Evolutionary conservation across 2,329 filamentous ascomycete species (phyloP).

Genomic region (Pseudogymnoascus sp.): DNA sequence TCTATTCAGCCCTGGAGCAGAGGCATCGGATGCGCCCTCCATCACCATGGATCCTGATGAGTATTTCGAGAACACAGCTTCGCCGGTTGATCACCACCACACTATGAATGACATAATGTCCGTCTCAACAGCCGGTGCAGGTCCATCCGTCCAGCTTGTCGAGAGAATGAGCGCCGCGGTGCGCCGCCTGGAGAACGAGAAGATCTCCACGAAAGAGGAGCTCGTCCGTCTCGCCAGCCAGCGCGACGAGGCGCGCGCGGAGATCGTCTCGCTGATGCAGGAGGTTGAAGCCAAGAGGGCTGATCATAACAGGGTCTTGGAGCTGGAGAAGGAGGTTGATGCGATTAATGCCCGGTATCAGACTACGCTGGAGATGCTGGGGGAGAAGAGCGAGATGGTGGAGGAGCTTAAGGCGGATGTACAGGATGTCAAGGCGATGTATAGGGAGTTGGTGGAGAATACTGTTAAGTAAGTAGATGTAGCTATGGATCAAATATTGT

Average conservation of each 20-base stretch:
- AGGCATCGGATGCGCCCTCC: slow-evolving; percentile 19
- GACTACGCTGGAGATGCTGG: slow-evolving; percentile 86
- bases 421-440: slow-evolving; percentile 89
- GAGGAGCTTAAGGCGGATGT: slow-evolving; percentile 88
- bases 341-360: slow-evolving; percentile 72
- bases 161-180: slow-evolving; percentile 94
- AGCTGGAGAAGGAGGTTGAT: slow-evolving; percentile 58
- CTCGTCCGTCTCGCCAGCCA: slow-evolving; percentile 71
- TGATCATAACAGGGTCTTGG: slow-evolving; percentile 49
- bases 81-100: slow-evolving; percentile 53
- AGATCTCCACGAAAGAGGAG: slow-evolving; percentile 82
- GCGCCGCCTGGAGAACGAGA: slow-evolving; percentile 82
- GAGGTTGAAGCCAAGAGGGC: slow-evolving; percentile 65
- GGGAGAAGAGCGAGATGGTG: slow-evolving; percentile 92
- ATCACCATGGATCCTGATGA: slow-evolving; percentile 32
- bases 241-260: slow-evolving; percentile 80
- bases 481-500: slow-evolving; percentile 6
- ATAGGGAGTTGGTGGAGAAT: slow-evolving; percentile 81
- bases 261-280: slow-evolving; percentile 85
- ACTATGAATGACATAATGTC: slow-evolving; percentile 78
- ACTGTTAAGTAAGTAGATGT: slow-evolving; percentile 53
- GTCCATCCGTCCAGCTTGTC: slow-evolving; percentile 88
- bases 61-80: slow-evolving; percentile 45
- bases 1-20: slow-evolving; percentile 19
- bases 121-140: slow-evolving; percentile 80